A percentile compares a stretch with the other conserved stretches of the same genome.
Conservation (phyloP, 2,329 filamentous ascomycete genomes). For the Dothiorella sarmentorum region DNA sequence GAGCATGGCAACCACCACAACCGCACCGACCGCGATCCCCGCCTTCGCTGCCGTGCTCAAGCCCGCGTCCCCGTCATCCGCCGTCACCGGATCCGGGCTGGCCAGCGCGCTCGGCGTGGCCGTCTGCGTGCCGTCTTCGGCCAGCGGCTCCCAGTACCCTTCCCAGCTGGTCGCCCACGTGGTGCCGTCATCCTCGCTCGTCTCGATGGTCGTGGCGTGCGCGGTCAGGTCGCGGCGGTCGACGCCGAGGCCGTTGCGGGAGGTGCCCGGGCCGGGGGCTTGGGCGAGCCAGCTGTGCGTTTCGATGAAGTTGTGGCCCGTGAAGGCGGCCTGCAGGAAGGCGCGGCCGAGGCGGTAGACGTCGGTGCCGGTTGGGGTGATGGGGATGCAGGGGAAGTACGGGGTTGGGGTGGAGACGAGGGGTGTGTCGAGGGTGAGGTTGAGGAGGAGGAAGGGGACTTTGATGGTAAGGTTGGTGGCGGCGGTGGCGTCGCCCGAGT, state of each 20-base stretch:
- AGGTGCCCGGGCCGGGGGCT: conserved; percentile 36
- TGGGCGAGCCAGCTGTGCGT: conserved; percentile 41
- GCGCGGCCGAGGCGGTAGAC: conserved; percentile 42
- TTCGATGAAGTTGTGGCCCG: conserved; percentile 40
- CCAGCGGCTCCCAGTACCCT: background rate
- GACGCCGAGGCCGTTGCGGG: background rate
- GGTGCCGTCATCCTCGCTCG: background rate
- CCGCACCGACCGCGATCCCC: background rate
- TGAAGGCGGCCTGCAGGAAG: conserved; percentile 48
- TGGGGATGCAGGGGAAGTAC: conserved; percentile 43
- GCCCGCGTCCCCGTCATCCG: background rate
- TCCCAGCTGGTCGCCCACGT: background rate
- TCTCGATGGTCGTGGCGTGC: background rate
- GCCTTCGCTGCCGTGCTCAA: background rate
- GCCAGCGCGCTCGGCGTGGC: background rate
- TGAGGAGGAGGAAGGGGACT: conserved; percentile 38
- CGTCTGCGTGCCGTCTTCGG: background rate
- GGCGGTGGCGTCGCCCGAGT: conserved; percentile 21
- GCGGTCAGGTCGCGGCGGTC: background rate
- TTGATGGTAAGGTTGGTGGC: conserved; percentile 40
- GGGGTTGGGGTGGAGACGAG: conserved; percentile 33
- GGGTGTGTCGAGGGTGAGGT: conserved; percentile 39
- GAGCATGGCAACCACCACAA: background rate
- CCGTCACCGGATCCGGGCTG: background rate
- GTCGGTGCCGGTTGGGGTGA: conserved; percentile 24